Evolutionary conservation across 345 rosid species (phyloP).

Genomic region (Cardamine occulta): DNA sequence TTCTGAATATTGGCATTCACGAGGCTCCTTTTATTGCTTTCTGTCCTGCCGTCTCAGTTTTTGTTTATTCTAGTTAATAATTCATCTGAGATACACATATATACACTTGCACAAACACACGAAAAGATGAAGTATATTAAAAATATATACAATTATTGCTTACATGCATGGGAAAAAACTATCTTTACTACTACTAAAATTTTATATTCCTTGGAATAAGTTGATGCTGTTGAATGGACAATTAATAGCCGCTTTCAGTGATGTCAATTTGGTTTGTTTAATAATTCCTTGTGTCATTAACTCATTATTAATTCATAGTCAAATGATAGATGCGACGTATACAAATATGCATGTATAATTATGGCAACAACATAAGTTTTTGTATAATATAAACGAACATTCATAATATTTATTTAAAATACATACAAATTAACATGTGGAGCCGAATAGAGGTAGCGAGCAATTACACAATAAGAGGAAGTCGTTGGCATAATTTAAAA

Average conservation of each 20-base stretch:
- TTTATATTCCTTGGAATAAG: background rate
- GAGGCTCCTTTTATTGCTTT: slow-evolving; percentile 6
- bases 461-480: background rate
- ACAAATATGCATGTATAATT: background rate
- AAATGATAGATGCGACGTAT: background rate
- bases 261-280: slow-evolving; percentile 20
- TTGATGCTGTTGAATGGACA: slow-evolving; percentile 6
- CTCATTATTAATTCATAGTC: background rate
- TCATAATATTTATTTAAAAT: background rate
- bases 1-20: slow-evolving; percentile 23
- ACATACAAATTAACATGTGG: background rate
- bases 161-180: slow-evolving; percentile 21
- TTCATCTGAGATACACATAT: slow-evolving; percentile 24
- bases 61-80: slow-evolving; percentile 21
- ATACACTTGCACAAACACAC: slow-evolving; percentile 30
- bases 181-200: background rate
- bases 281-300: background rate
- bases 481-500: background rate
- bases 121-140: background rate
- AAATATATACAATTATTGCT: slow-evolving; percentile 25
- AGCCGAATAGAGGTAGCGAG: background rate
- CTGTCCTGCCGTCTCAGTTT: slow-evolving; percentile 14
- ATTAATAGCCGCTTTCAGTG: slow-evolving; percentile 22
- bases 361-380: slow-evolving; percentile 1
- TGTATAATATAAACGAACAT: background rate